Evolutionary conservation across 1,284 basidiomycete species (phyloP), one percentile per base, ranked within the genome.

Genomic region (Trichosporon coremiiforme): DNA sequence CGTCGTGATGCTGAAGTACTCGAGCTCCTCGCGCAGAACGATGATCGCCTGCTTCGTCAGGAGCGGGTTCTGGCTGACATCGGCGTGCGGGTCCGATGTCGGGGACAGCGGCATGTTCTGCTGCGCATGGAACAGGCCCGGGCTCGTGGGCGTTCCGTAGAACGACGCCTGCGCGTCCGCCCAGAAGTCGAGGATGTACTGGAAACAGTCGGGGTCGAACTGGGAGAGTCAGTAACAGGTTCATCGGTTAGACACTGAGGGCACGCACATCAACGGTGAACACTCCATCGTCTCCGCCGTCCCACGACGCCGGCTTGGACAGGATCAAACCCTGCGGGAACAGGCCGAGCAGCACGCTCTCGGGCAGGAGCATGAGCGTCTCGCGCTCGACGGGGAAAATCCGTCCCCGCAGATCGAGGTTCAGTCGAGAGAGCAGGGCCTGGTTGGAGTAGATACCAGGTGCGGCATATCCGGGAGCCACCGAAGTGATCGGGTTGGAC

Each of bases 1-100:
- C 66, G 75, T 76, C 65, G 80, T 81, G 73, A 99, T 98, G 45
- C 93, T 90, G 79, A 99, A 99, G 84, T 98, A 99, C 83, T 99
- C 97, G 68, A 99, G 88, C 84, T 99, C 96, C 83, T 99, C 96
- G 45, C 96, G 89, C 65, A 99, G 88, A 33, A 99, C 96, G 75
- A 99, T 99, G 81, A 99, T 97, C 47, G 96, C 95, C 83, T 99
- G 97, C 85, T 98, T 98, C 66, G 90, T 89, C 70, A 98, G 87
- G 55, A 99, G 87, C 0, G 96, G 96, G 79, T 97, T 97, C 80
- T 94, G 92, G 65, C 77, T 76, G 29, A 78, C 75, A 68, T 79
- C 78, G 15, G 76, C 75, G 53, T 76, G 72, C 36, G 76, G 70
- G 69, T 79, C 73, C 47, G 41, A 45, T 15, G 69, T 70, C 22